A percentile compares a stretch with the other conserved stretches of the same genome.
Conservation (phyloP, 2,329 filamentous ascomycete species). For the Hypomyces perniciosus region DNA sequence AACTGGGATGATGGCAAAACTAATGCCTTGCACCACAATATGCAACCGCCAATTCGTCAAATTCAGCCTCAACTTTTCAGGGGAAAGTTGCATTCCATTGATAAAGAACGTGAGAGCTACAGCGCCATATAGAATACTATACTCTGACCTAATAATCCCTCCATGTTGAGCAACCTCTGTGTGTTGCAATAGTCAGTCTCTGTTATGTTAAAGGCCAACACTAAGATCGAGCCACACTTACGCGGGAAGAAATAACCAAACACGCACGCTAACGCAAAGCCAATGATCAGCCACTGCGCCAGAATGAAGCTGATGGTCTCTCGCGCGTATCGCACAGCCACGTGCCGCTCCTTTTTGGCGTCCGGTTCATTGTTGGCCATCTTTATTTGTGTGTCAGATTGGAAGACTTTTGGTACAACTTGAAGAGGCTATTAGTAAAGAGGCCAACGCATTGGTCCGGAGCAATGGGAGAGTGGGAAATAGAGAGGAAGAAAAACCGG, state of each 20-base stretch:
- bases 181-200: not conserved
- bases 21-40: conserved; percentile 59
- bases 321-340: not conserved
- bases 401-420: no score
- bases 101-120: conserved; percentile 66
- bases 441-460: no score
- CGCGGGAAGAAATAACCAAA: conserved; percentile 39
- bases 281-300: conserved; percentile 61
- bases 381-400: no score
- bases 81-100: conserved; percentile 63
- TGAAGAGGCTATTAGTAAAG: no score
- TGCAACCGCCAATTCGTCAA: conserved; percentile 63
- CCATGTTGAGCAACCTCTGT: conserved; percentile 38
- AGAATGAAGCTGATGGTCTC: conserved; percentile 30
- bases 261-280: conserved; percentile 49
- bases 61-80: conserved; percentile 54
- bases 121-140: conserved; percentile 60
- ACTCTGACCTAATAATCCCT: conserved; percentile 47
- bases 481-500: no score
- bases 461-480: no score
- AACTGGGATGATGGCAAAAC: conserved; percentile 60
- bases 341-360: not conserved
- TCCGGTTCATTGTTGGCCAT: not conserved
- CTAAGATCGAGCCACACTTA: conserved; percentile 21
- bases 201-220: not conserved